phyloP scores from a whole-genome alignment of 75 land plant species.

The Pinus albicaulis region DNA sequence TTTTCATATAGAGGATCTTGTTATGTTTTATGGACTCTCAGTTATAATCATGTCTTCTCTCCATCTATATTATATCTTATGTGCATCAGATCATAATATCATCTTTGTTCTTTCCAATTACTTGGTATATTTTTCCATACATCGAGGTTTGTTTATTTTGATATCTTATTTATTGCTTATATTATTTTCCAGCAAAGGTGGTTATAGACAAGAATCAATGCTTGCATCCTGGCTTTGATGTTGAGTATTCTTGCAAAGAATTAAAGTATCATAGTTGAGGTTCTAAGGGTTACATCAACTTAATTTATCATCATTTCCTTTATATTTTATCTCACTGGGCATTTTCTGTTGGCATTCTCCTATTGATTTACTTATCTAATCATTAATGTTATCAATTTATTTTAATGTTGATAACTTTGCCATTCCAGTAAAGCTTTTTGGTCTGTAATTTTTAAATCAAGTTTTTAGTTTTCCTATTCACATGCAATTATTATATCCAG shows the following conservation, averaged over 20 bases:
- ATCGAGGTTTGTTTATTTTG: neutral
- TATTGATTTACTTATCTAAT: neutral
- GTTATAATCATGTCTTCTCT: neutral
- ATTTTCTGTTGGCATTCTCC: neutral
- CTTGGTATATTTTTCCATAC: neutral
- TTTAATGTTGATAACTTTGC: neutral
- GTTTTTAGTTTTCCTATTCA: neutral
- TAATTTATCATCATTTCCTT: neutral
- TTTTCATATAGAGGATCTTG: too few relatives aligned
- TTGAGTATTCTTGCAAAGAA: neutral
- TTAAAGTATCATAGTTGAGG: neutral
- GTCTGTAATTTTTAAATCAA: too few relatives aligned
- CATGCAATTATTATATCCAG: neutral
- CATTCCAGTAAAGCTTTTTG: neutral
- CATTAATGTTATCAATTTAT: neutral
- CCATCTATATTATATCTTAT: neutral
- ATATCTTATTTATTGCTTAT: neutral
- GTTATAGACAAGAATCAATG: neutral
- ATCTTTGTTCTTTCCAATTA: neutral
- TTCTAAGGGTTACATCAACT: neutral
- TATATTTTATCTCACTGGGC: neutral
- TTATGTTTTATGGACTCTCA: neutral
- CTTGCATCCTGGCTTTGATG: neutral
- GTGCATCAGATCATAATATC: neutral
- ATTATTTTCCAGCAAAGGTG: too few relatives aligned